These are phyloP conservation scores for Malassezia caprae DNA, from an alignment of 1,284 basidiomycete species.

Conservation along the genomic window DNA sequence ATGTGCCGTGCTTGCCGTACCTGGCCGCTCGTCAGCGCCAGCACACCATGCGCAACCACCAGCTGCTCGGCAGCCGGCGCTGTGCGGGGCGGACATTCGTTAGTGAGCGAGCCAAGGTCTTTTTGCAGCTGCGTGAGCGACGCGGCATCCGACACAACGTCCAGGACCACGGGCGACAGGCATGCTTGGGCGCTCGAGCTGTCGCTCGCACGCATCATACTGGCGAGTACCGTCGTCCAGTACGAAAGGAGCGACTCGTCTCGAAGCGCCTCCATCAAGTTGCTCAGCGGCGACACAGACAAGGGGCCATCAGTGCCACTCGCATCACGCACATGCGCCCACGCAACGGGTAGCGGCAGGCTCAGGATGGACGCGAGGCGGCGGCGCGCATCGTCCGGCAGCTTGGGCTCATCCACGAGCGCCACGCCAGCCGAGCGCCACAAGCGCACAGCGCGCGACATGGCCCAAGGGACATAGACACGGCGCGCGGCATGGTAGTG, in stretches of 20 bases:
- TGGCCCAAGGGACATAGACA: neutral
- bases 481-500: neutral
- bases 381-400: neutral
- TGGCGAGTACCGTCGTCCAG: constrained; percentile 31
- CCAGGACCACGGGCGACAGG: constrained; percentile 2
- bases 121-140: neutral
- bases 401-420: neutral
- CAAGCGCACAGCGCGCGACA: neutral
- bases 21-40: constrained; percentile 3
- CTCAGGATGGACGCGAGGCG: constrained; percentile 26
- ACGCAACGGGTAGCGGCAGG: constrained; percentile 26
- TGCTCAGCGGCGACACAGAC: constrained; percentile 23
- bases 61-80: constrained; percentile 4
- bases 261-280: constrained; percentile 32
- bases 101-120: neutral
- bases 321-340: constrained; percentile 15
- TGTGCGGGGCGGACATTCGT: neutral
- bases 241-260: constrained; percentile 22
- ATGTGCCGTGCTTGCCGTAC: neutral
- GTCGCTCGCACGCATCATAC: constrained; percentile 18
- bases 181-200: neutral
- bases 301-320: neutral
- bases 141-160: constrained; percentile 7
- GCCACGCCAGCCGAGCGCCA: constrained; percentile 11
- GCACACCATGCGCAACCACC: constrained; percentile 6